Percentiles rank a stretch among this genome's conserved stretches.
Conservation (phyloP, 371 early-diverging fungal species). For the Apophysomyces elegans region DNA sequence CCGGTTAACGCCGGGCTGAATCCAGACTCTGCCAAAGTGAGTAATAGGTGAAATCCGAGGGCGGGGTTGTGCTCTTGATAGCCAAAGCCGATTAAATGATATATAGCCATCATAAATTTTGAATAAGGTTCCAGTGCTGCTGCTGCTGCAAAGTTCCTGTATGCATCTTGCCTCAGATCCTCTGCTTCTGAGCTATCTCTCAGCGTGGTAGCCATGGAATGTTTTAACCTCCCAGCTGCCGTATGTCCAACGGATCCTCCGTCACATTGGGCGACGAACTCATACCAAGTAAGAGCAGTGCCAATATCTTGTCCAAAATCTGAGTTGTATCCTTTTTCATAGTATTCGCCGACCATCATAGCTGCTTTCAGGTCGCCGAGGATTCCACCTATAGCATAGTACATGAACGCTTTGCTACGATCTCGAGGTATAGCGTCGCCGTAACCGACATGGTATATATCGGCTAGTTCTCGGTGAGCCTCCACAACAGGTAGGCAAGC, state of each 20-base stretch:
- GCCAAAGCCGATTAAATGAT: slow-evolving; percentile 31
- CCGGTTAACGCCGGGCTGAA: slow-evolving; percentile 15
- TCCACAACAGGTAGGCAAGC: neutral
- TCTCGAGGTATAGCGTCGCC: slow-evolving; percentile 14
- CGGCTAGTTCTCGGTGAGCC: neutral
- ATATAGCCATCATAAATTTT: slow-evolving; percentile 28
- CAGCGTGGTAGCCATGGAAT: slow-evolving; percentile 13
- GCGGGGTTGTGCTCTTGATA: slow-evolving; percentile 15
- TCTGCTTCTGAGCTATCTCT: neutral
- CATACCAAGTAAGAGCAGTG: slow-evolving; percentile 21
- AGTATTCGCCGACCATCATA: slow-evolving; percentile 24
- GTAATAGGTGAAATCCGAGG: slow-evolving; percentile 18
- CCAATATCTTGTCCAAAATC: slow-evolving; percentile 6
- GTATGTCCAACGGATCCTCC: slow-evolving; percentile 22
- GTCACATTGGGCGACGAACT: slow-evolving; percentile 11
- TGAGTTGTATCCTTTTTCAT: slow-evolving; percentile 23
- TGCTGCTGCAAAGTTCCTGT: slow-evolving; percentile 17
- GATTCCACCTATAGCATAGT: slow-evolving; percentile 21
- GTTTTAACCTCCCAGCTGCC: slow-evolving; percentile 24
- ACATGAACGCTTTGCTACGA: slow-evolving; percentile 19
- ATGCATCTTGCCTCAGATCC: slow-evolving; percentile 18
- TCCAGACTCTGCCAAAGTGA: slow-evolving; percentile 19
- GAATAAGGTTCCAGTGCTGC: slow-evolving; percentile 13
- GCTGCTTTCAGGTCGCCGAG: slow-evolving; percentile 16
- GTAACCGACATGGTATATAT: neutral